Evolutionary conservation across 228 moss, liverwort and hornwort species (phyloP).

Genomic region (Sphagnum magellanicum): DNA sequence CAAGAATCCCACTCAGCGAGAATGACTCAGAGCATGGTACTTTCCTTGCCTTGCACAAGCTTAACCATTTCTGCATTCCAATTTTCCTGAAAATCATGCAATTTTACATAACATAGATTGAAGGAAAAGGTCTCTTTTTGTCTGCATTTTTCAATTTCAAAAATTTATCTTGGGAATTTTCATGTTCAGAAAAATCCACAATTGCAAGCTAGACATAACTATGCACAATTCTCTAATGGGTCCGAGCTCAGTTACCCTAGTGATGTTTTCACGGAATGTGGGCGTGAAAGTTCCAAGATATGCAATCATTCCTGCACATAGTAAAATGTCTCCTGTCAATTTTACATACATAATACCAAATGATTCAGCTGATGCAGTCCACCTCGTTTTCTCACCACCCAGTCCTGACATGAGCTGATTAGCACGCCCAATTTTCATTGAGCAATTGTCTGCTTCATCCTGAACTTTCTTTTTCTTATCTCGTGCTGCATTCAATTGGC

Average conservation of each 20-base stretch:
- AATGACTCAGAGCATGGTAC: slow-evolving; percentile 65
- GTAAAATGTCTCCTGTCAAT: slow-evolving; percentile 63
- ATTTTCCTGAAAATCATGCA: no score
- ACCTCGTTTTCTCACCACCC: slow-evolving; percentile 75
- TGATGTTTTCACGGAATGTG: slow-evolving; percentile 50
- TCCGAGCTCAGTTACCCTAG: slow-evolving; percentile 15
- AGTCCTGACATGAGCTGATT: slow-evolving; percentile 77
- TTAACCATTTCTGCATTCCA: slow-evolving; percentile 58
- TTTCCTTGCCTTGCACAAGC: slow-evolving; percentile 38
- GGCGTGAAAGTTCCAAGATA: slow-evolving; percentile 87
- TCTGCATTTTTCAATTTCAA: no score
- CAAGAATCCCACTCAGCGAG: slow-evolving; percentile 56
- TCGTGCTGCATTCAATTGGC: slow-evolving; percentile 49
- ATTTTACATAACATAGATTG: no score
- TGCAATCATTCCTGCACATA: slow-evolving; percentile 84
- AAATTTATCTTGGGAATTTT: no score
- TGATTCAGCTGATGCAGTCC: slow-evolving; percentile 66
- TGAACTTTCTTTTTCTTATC: slow-evolving; percentile 66
- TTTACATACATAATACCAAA: slow-evolving; percentile 64
- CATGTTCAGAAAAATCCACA: no score
- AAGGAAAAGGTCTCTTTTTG: no score
- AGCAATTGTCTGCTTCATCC: slow-evolving; percentile 71
- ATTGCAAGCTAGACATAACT: no score
- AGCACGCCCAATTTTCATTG: slow-evolving; percentile 70
- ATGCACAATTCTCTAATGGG: not conserved